Base-by-base conservation (phyloP, 2,329 filamentous ascomycete genomes). In the Zarea fungicola region DNA sequence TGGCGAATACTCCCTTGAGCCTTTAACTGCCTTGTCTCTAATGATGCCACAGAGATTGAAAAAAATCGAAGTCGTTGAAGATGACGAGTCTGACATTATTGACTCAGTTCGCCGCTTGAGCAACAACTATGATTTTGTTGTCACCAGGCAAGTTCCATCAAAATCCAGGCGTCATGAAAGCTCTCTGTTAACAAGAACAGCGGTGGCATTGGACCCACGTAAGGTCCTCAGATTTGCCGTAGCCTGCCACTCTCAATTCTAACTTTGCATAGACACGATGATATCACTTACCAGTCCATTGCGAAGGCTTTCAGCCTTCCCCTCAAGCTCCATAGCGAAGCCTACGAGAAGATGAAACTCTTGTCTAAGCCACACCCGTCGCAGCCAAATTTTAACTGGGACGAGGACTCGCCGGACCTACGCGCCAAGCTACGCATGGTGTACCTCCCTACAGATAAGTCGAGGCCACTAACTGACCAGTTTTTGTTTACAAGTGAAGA, bases 121-220 rank as follows among this genome's bases (percentile, higher is more conserved):
- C 62, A 76, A 79, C 45, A 84, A 80, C 55, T 97, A 96, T 64
- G 93, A 97, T 68, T 89, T 97, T 64, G 88, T 99, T 39, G 89
- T 97, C 5, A 97, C 93, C 6, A 93, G 77, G 77, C 75, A 32
- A 37, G 31, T 37, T 29, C 59, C 21, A 5, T 5, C 25, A 19
- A 14, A 14, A 14, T 7, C 4, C 4, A 52, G 58, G 35, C 3
- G 19, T 26, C 11, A 41, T 28, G 19, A 3, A 39, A 25, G 14
- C 32, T 37, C n/a, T 13, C 39, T 29, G 26, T 35, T 51, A 19
- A 52, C 29, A 39, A 21, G 34, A 40, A 13, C 21, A 81, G 87
- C 59, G 92, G 93, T 56, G 92, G 93, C 25, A 97, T 99, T 62
- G 92, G 92, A 10, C 93, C 93, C 56, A 97, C 92, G 87, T 92